These are phyloP conservation scores for Yamadazyma akitaensis DNA, from an alignment of 805 yeast genomes.

Conservation along the genomic window DNA sequence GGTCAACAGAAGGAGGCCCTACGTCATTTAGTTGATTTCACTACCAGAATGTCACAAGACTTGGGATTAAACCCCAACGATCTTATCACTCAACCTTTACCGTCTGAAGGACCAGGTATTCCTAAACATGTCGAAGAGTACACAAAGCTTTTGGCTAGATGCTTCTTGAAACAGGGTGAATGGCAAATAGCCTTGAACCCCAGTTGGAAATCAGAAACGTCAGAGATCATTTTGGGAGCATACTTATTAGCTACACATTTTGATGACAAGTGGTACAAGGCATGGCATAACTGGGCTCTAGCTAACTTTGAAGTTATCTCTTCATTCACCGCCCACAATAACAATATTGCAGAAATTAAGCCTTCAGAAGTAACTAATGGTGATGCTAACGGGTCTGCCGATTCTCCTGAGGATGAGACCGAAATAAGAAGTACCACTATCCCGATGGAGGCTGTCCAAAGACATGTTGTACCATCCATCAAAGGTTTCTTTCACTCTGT, in stretches of 20 bases:
- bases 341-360: slow-evolving; percentile 14
- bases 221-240: slow-evolving; percentile 86
- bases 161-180: slow-evolving; percentile 96
- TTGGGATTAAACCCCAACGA: slow-evolving; percentile 84
- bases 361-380: slow-evolving; percentile 17
- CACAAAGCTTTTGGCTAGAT: slow-evolving; percentile 83
- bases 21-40: slow-evolving; percentile 80
- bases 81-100: slow-evolving; percentile 80
- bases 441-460: slow-evolving; percentile 60
- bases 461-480: slow-evolving; percentile 94
- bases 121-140: slow-evolving; percentile 77
- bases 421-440: slow-evolving; percentile 20
- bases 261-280: slow-evolving; percentile 92
- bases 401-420: slow-evolving; percentile 5
- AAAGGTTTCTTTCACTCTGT: slow-evolving; percentile 95
- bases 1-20: slow-evolving; percentile 87
- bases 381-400: slow-evolving; percentile 16
- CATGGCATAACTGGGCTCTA: slow-evolving; percentile 99
- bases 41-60: slow-evolving; percentile 86
- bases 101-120: slow-evolving; percentile 66
- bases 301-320: slow-evolving; percentile 96
- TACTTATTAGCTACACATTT: slow-evolving; percentile 92
- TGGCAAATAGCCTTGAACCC: slow-evolving; percentile 87
- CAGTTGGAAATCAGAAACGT: slow-evolving; percentile 73
- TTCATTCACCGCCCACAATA: slow-evolving; percentile 38